Percentiles rank a stretch among this genome's conserved stretches.
phyloP scores from a whole-genome alignment of 2,329 filamentous ascomycete species.

The Exophiala aquamarina region DNA sequence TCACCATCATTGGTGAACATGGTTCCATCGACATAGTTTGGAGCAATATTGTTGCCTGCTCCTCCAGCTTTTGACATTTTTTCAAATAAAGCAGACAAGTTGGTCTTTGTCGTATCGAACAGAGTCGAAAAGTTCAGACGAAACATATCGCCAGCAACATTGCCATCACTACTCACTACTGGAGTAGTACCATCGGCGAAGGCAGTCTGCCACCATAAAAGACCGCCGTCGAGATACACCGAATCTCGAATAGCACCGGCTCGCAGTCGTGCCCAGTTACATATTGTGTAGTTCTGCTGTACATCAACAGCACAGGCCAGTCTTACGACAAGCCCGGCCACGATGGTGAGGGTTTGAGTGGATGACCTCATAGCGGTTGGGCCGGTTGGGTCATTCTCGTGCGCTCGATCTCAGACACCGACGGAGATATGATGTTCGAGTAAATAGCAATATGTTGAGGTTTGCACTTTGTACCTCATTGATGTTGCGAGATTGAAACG shows the following conservation, averaged over 20 bases:
- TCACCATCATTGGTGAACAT: slow-evolving; percentile 66
- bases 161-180: slow-evolving; percentile 23
- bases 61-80: slow-evolving; percentile 51
- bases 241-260: slow-evolving; percentile 24
- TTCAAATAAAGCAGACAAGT: slow-evolving; percentile 57
- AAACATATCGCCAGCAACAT: slow-evolving; percentile 51
- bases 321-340: slow-evolving; percentile 5
- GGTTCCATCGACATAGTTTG: slow-evolving; percentile 60
- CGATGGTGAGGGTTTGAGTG: background rate
- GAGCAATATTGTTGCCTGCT: slow-evolving; percentile 39
- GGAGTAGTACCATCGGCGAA: slow-evolving; percentile 26
- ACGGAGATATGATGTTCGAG: background rate
- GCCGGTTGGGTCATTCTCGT: background rate
- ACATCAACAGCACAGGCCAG: slow-evolving; percentile 11
- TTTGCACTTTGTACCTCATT: too few species aligned
- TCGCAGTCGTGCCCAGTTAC: slow-evolving; percentile 24
- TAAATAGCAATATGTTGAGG: too few species aligned
- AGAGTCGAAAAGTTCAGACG: slow-evolving; percentile 60
- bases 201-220: slow-evolving; percentile 26
- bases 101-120: slow-evolving; percentile 51
- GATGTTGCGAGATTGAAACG: background rate
- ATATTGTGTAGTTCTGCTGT: slow-evolving; percentile 25
- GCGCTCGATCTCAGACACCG: background rate
- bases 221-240: slow-evolving; percentile 25
- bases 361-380: background rate